These are phyloP conservation scores for Nissolia schottii DNA, from an alignment of 306 rosid genomes.

Conservation along the genomic window DNA sequence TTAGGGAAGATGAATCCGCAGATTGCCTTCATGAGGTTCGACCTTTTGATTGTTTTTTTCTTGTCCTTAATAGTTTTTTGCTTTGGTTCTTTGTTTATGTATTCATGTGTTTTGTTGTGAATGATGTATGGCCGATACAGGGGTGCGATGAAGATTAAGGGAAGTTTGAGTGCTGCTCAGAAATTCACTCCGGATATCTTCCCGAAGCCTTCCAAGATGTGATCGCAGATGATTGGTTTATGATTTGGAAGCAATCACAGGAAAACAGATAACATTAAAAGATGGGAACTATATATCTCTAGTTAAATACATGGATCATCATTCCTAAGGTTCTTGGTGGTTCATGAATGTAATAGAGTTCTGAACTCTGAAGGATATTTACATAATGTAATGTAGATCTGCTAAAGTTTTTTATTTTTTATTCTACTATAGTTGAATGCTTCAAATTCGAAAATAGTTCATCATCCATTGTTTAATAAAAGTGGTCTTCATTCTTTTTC, in stretches of 20 bases:
- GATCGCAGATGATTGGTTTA: conserved; percentile 31
- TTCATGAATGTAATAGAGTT: conserved; percentile 3
- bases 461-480: not conserved
- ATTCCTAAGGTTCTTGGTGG: conserved; percentile 14
- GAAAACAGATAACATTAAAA: conserved; percentile 9
- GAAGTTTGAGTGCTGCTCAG: conserved; percentile 83
- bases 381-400: conserved; percentile 9
- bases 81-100: conserved; percentile 3
- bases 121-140: conserved; percentile 38
- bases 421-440: conserved; percentile 1
- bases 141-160: conserved; percentile 86
- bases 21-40: conserved; percentile 86
- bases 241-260: not conserved
- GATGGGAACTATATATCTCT: not conserved
- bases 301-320: conserved; percentile 4
- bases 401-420: not conserved
- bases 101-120: not conserved
- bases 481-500: not conserved
- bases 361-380: conserved; percentile 7
- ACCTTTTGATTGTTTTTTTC: not conserved
- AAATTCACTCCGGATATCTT: conserved; percentile 88
- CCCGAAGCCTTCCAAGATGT: conserved; percentile 94
- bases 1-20: conserved; percentile 90
- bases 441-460: not conserved
- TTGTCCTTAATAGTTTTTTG: not conserved